Conservation (phyloP, 2,329 filamentous ascomycete species). For the Calonectria pauciramosa region DNA sequence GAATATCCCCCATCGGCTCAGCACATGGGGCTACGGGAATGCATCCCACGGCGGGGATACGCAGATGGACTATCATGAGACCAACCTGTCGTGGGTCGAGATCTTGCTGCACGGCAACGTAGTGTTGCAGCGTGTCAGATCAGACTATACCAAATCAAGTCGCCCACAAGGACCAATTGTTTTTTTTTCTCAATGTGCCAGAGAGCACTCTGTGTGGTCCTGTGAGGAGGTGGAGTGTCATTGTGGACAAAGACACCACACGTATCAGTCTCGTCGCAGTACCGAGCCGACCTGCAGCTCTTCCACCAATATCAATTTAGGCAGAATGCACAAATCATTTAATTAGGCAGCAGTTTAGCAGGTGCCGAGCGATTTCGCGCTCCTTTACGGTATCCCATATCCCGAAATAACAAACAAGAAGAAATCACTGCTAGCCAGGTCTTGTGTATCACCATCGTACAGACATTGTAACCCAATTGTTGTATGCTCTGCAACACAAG, state of each 20-base stretch:
- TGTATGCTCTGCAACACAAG: background rate
- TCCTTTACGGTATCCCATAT: background rate
- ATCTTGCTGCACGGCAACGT: background rate
- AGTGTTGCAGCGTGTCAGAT: background rate
- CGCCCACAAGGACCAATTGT: background rate
- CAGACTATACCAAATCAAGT: background rate
- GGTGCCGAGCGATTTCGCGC: background rate
- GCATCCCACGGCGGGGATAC: background rate
- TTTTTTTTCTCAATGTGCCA: background rate
- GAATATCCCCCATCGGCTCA: background rate
- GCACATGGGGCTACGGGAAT: too few species aligned
- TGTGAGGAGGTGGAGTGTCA: background rate
- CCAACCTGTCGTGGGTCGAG: background rate
- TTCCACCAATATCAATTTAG: background rate
- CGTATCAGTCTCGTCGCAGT: background rate
- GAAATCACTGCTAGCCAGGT: too few species aligned
- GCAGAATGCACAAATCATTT: background rate
- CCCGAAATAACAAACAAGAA: background rate
- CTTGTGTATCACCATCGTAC: too few species aligned
- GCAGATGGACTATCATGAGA: background rate
- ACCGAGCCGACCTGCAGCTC: background rate
- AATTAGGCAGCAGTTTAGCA: background rate
- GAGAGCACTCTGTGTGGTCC: background rate
- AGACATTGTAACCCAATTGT: background rate
- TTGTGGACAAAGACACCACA: background rate